Base-by-base conservation (phyloP, 352 stramenopile genomes). In the Phytophthora pini region DNA sequence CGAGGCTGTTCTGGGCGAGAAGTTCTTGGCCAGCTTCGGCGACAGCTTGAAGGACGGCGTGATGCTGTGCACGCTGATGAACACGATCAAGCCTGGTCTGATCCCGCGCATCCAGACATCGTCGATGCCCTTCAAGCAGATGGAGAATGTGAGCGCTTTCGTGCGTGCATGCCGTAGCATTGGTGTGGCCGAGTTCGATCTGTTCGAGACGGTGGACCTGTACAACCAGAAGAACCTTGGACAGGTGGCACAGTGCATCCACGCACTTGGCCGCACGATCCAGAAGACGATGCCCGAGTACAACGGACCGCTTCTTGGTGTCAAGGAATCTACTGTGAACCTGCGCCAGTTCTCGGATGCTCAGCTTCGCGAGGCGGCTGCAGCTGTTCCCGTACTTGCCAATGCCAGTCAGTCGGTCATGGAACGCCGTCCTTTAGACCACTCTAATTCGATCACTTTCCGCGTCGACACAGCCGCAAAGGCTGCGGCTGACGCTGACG, bases 131-230 rank as follows among this genome's bases (percentile, higher is more conserved):
- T 97, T 97, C 71, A 95, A 94, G 76, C 89, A 95, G 61, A 97
- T 97, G 89, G 90, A 98, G 61, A 98, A 98, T 65, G 79, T 97
- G 46, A 88, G 75, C 7, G 74, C 65, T 51, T 98, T 97, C 53
- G 62, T 98, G 22, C 84, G 80, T 17, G 88, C 83, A 2, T 96
- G 87, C 51, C 80, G 90, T n/a, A 62, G 61, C 0, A 65, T 97
- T 40, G 89, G 90, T n/a, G 92, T 97, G 13, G 72, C 83, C 1
- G 87, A 97, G 64, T 92, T 93, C 59, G 90, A 96, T 64, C 68
- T 97, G n/a, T 97, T 97, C 49, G 90, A 96, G 69, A 97, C 91
- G 1, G 84, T 97, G 11, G 91, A 97, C 43, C 66, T 97, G 12
- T 97, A 87, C 57, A 90, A 97, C 58, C 80, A 87, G 20, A 97